These are phyloP conservation scores for Populus alba DNA, from an alignment of 345 rosid genomes.

Conservation along the genomic window DNA sequence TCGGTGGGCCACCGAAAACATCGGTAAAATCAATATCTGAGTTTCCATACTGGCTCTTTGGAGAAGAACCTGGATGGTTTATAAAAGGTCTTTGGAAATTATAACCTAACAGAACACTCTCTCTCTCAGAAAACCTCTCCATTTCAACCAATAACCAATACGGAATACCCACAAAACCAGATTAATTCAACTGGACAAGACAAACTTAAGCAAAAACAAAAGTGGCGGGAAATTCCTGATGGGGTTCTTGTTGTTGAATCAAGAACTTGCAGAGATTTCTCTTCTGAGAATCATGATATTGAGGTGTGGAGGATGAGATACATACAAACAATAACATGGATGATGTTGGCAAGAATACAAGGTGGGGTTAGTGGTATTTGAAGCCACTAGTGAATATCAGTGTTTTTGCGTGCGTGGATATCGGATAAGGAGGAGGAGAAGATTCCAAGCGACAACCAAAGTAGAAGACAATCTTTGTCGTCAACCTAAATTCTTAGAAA, in stretches of 20 bases:
- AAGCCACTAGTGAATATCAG: constrained; percentile 30
- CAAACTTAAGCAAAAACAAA: constrained; percentile 2
- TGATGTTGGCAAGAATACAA: constrained; percentile 19
- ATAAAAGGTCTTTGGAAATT: constrained; percentile 21
- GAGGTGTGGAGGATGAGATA: constrained; percentile 1
- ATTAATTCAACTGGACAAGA: not conserved
- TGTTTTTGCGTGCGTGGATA: constrained; percentile 10
- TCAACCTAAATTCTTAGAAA: not conserved
- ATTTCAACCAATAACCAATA: constrained; percentile 3
- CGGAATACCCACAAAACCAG: not conserved
- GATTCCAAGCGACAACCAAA: constrained; percentile 15
- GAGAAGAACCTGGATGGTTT: constrained; percentile 19
- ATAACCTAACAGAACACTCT: constrained; percentile 39
- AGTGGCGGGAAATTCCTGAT: constrained; percentile 33
- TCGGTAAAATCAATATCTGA: constrained; percentile 71
- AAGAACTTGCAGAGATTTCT: not conserved
- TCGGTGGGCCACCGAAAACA: constrained; percentile 89
- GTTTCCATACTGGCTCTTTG: constrained; percentile 12
- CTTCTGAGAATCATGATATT: constrained; percentile 3
- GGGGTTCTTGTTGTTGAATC: not conserved
- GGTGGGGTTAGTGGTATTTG: constrained; percentile 20
- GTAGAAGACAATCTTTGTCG: constrained; percentile 20
- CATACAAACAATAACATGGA: not conserved
- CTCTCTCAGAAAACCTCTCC: constrained; percentile 36
- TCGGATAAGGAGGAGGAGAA: constrained; percentile 16